Evolutionary conservation across 768 basidiomycete species (phyloP).

Genomic region (Lanmaoa pseudosensibilis): DNA sequence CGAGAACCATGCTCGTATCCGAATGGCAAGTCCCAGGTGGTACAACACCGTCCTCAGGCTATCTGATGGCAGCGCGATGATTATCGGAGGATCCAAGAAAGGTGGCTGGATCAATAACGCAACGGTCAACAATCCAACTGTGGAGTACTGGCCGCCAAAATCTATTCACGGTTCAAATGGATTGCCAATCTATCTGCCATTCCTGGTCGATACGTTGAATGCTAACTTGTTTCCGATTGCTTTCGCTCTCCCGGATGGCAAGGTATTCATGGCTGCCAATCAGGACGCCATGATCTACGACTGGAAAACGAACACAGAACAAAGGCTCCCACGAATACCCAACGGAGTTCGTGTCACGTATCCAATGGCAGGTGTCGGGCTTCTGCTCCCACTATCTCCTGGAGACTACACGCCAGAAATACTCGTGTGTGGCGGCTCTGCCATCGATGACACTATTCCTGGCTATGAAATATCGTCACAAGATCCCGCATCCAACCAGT

Average conservation of each 20-base stretch:
- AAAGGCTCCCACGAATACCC: constrained; percentile 63
- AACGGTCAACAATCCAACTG: constrained; percentile 77
- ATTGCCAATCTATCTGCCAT: constrained; percentile 59
- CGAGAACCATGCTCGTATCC: constrained; percentile 61
- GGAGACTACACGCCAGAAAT: constrained; percentile 68
- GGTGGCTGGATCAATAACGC: constrained; percentile 87
- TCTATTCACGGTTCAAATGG: constrained; percentile 65
- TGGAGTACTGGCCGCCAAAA: constrained; percentile 85
- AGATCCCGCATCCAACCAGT: constrained; percentile 71
- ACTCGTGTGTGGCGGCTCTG: constrained; percentile 76
- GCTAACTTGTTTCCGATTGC: constrained; percentile 84
- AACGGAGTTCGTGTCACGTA: constrained; percentile 82
- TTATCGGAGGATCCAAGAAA: constrained; percentile 77
- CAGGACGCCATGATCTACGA: constrained; percentile 78
- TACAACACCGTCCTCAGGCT: constrained; percentile 73
- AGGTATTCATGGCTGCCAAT: constrained; percentile 75
- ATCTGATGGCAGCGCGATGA: constrained; percentile 77
- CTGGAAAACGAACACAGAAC: constrained; percentile 64
- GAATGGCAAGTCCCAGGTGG: constrained; percentile 80
- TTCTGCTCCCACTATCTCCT: constrained; percentile 71
- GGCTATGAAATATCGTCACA: constrained; percentile 68
- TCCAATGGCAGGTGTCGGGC: constrained; percentile 73
- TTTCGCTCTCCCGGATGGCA: constrained; percentile 68
- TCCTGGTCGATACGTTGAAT: constrained; percentile 69
- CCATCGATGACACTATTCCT: constrained; percentile 57